Evolutionary conservation across 805 yeast genomes (phyloP).

Genomic region (Schwanniomyces pseudopolymorphus): DNA sequence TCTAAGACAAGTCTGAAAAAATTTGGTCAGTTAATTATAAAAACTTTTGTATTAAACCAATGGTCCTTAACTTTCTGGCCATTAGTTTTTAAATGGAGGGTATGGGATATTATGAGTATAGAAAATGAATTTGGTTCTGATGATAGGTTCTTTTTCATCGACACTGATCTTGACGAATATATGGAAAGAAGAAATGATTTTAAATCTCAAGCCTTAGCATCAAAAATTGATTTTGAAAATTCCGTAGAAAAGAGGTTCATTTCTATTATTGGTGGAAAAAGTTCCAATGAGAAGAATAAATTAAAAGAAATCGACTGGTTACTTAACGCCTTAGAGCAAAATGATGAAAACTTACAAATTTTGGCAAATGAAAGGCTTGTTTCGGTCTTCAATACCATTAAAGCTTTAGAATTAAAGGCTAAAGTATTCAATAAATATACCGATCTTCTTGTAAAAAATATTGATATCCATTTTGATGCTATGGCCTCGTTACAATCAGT

Average conservation of each 20-base stretch:
- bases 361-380: constrained; percentile 51
- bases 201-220: constrained; percentile 41
- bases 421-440: constrained; percentile 49
- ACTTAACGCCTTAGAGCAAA: constrained; percentile 45
- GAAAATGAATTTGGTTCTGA: constrained; percentile 26
- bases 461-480: constrained; percentile 30
- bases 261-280: constrained; percentile 50
- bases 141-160: constrained; percentile 30
- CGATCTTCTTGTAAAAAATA: constrained; percentile 54
- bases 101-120: constrained; percentile 29
- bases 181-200: constrained; percentile 43
- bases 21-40: constrained; percentile 52
- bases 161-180: constrained; percentile 28
- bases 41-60: constrained; percentile 69
- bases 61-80: constrained; percentile 41
- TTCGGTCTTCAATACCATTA: constrained; percentile 57
- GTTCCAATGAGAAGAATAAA: constrained; percentile 51
- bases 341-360: constrained; percentile 39
- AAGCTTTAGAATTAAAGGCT: constrained; percentile 52
- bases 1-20: constrained; percentile 48
- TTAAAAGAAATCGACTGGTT: constrained; percentile 59
- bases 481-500: constrained; percentile 53
- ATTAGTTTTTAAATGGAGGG: constrained; percentile 49
- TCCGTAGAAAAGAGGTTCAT: constrained; percentile 60
- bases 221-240: constrained; percentile 48